A percentile compares a stretch with the other conserved stretches of the same genome.
phyloP scores from a whole-genome alignment of 2,329 filamentous ascomycete species.

The Penicillium brevicompactum region DNA sequence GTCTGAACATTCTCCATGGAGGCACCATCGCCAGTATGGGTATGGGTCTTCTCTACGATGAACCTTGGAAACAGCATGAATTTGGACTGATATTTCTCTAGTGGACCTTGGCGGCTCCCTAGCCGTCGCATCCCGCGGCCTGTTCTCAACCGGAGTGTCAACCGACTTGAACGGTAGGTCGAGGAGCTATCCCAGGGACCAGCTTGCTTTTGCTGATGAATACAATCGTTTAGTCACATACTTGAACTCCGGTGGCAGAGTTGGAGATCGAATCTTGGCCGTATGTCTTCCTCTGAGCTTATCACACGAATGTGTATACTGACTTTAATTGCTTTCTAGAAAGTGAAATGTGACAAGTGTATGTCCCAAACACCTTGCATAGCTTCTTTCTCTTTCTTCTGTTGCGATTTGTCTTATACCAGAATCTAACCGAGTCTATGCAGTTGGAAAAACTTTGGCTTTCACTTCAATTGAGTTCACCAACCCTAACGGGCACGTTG shows the following conservation, averaged over 20 bases:
- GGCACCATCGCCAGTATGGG: constrained; percentile 67
- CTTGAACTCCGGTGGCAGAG: constrained; percentile 63
- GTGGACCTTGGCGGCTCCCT: constrained; percentile 68
- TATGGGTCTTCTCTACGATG: constrained; percentile 22
- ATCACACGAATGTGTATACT: constrained; percentile 11
- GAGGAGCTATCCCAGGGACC: background rate
- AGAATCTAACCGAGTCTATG: constrained; percentile 9
- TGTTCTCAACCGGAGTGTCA: constrained; percentile 67
- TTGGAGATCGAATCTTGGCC: constrained; percentile 61
- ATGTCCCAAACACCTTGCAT: constrained; percentile 20
- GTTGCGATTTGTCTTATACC: background rate
- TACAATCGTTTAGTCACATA: constrained; percentile 59
- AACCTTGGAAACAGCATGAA: background rate
- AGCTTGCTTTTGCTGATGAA: background rate
- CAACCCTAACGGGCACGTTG: constrained; percentile 60
- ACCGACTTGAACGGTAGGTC: constrained; percentile 63
- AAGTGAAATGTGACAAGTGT: constrained; percentile 69
- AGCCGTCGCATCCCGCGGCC: constrained; percentile 65
- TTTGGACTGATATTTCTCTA: constrained; percentile 21
- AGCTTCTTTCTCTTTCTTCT: background rate
- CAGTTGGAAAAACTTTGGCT: constrained; percentile 67
- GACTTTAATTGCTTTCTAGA: constrained; percentile 34
- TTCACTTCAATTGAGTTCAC: constrained; percentile 65
- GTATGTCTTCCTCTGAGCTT: constrained; percentile 34
- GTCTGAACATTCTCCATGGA: constrained; percentile 67